Conservation (phyloP, 768 basidiomycete genomes). For the Amanita thiersii region DNA sequence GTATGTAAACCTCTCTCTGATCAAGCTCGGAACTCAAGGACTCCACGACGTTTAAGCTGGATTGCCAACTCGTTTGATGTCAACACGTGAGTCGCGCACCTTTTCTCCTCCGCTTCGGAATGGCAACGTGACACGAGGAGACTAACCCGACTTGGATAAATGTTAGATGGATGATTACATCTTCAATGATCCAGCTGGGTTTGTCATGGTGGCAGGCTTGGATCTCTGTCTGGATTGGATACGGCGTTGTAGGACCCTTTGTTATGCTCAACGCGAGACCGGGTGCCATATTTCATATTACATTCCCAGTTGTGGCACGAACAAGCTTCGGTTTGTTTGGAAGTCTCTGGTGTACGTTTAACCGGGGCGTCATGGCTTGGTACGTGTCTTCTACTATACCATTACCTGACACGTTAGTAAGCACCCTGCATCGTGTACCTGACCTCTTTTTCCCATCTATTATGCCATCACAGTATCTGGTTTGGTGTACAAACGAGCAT, state of each 20-base stretch:
- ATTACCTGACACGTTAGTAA: not conserved
- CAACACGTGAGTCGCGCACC: conserved; percentile 56
- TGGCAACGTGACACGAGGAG: too few species aligned
- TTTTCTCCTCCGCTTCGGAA: too few species aligned
- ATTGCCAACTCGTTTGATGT: conserved; percentile 76
- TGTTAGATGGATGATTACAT: conserved; percentile 74
- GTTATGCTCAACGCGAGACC: conserved; percentile 72
- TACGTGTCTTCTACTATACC: conserved; percentile 23
- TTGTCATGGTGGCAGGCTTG: conserved; percentile 83
- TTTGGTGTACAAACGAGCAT: conserved; percentile 78
- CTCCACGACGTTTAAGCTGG: conserved; percentile 43
- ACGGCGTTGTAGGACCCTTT: conserved; percentile 55
- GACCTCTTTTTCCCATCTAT: too few species aligned
- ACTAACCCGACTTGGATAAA: too few species aligned
- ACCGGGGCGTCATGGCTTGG: conserved; percentile 69
- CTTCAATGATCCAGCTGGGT: conserved; percentile 64
- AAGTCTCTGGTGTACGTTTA: conserved; percentile 72
- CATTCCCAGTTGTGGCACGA: conserved; percentile 64
- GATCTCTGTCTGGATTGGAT: conserved; percentile 70
- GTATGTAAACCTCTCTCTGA: conserved; percentile 24
- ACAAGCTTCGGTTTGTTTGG: conserved; percentile 79
- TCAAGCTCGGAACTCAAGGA: conserved; percentile 1
- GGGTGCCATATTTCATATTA: conserved; percentile 70
- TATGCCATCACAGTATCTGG: too few species aligned
- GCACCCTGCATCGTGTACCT: too few species aligned